Evolutionary conservation across 2,329 filamentous ascomycete genomes (phyloP).

Genomic region (Penicillium freii): DNA sequence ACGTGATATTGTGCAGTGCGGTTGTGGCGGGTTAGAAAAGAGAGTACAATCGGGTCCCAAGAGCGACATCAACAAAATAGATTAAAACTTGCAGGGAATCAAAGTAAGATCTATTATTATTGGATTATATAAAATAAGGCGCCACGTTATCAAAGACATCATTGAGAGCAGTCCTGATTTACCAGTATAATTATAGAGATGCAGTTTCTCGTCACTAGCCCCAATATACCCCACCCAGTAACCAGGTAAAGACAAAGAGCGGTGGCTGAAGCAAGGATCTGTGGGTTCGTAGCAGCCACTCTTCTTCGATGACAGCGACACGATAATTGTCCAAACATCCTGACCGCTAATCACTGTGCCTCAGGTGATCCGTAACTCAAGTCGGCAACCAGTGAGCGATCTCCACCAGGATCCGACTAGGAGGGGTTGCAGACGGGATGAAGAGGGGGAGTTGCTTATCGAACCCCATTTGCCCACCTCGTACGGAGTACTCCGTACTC

Average conservation of each 20-base stretch:
- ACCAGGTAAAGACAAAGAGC: constrained; percentile 1
- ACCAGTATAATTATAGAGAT: neutral
- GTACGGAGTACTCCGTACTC: neutral
- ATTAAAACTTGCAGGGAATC: constrained; percentile 1
- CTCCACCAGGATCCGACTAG: constrained; percentile 12
- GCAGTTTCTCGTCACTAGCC: neutral
- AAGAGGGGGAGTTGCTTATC: neutral
- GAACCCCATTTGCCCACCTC: neutral
- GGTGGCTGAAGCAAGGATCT: constrained; percentile 14
- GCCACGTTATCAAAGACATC: constrained; percentile 19
- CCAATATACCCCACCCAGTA: neutral
- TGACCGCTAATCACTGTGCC: constrained; percentile 4
- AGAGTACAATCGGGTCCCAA: constrained; percentile 5
- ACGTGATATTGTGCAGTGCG: constrained; percentile 15
- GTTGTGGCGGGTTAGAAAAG: constrained; percentile 24
- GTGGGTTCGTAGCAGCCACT: constrained; percentile 2
- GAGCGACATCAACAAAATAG: neutral
- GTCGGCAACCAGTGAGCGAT: neutral
- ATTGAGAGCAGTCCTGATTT: neutral
- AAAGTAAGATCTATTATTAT: neutral
- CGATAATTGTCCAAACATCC: neutral
- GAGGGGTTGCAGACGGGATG: constrained; percentile 13
- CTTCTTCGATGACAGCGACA: neutral
- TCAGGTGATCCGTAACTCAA: neutral
- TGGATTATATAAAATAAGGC: constrained; percentile 1